A percentile compares a stretch with the other conserved stretches of the same genome.
Evolutionary conservation across 2,329 filamentous ascomycete species (phyloP).

Genomic region (Leptographium radiaticola): DNA sequence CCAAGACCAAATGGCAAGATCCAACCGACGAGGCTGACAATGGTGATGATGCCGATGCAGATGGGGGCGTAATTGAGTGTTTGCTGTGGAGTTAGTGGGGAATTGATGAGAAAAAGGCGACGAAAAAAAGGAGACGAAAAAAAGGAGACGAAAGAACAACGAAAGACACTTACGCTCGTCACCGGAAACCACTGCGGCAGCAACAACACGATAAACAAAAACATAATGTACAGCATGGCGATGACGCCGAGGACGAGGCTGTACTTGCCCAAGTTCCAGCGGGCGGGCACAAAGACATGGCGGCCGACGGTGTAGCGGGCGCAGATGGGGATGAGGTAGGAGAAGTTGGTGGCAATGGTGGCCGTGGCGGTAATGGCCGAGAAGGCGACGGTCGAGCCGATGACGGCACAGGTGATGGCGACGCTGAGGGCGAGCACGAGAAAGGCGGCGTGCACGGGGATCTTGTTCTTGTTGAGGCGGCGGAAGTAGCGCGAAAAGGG

Average conservation of each 20-base stretch:
- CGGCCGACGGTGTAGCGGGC: constrained; percentile 24
- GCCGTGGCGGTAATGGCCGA: constrained; percentile 24
- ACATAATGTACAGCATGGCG: constrained; percentile 20
- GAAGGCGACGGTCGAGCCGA: constrained; percentile 31
- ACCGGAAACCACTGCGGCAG: constrained; percentile 25
- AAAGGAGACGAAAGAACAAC: too few species aligned
- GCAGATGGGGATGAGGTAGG: constrained; percentile 24
- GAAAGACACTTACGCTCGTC: constrained; percentile 9
- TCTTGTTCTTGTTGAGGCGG: constrained; percentile 17
- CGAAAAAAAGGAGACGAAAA: background rate
- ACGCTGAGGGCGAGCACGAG: constrained; percentile 21
- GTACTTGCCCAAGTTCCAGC: constrained; percentile 20
- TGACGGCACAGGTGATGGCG: constrained; percentile 26
- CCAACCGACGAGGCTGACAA: constrained; percentile 23
- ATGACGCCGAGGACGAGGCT: constrained; percentile 15
- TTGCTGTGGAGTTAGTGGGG: constrained; percentile 7
- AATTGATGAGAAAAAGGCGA: background rate
- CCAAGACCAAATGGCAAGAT: constrained; percentile 21
- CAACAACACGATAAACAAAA: constrained; percentile 22
- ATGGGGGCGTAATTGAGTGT: constrained; percentile 26
- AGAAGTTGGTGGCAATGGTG: constrained; percentile 24
- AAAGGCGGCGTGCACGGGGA: constrained; percentile 19
- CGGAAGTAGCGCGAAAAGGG: constrained; percentile 22
- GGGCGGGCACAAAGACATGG: constrained; percentile 19
- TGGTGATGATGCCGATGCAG: constrained; percentile 22